Base-by-base conservation (phyloP, 257 asterid species). In the Capsicum pubescens region DNA sequence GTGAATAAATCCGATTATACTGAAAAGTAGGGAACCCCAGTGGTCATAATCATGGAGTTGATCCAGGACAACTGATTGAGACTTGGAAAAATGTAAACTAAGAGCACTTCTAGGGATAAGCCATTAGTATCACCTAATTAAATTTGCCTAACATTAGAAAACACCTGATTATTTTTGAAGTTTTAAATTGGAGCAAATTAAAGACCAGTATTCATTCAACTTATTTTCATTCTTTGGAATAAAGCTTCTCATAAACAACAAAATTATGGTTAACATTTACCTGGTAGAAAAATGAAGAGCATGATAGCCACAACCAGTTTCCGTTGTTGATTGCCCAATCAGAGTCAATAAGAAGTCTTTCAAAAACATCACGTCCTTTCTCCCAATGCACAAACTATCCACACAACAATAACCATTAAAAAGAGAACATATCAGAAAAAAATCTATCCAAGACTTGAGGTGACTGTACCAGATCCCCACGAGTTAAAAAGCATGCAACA, bases 271-370 rank as follows among this genome's bases (percentile, higher is more conserved):
- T 88, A 79, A 21, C 19, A 3, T 54, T 58, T 35, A 94, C 99
- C 98, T 96, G 98, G 93, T 96, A 93, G 82, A 94, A 96, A 91
- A 96, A 94, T 64, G 99, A 94, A 56, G 99, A 94, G 91, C 98
- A 96, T 12, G 99, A 94, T 68, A 96, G 89, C 98, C 98, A 96
- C 91, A 96, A 6, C 98, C 99, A 96, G 89, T 96, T 96, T 26
- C 95, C 99, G 54, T 96, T 96, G 77, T 96, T 96, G 88, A 96
- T 91, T 77, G 98, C 90, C 99, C 99, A 96, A 86, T 96, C 99
- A 7, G 98, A 93, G 85, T 96, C 99, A 71, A 96, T 92, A 76
- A 96, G 98, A 87, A 96, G 97, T 70, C 98, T 91, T 87, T 93
- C 98, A 52, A 96, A 96, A 86, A 96, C 97, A 87, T 96, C 95